These are phyloP conservation scores for Penicillium longicatenatum DNA, from an alignment of 495 filamentous ascomycete genomes.

Conservation along the genomic window DNA sequence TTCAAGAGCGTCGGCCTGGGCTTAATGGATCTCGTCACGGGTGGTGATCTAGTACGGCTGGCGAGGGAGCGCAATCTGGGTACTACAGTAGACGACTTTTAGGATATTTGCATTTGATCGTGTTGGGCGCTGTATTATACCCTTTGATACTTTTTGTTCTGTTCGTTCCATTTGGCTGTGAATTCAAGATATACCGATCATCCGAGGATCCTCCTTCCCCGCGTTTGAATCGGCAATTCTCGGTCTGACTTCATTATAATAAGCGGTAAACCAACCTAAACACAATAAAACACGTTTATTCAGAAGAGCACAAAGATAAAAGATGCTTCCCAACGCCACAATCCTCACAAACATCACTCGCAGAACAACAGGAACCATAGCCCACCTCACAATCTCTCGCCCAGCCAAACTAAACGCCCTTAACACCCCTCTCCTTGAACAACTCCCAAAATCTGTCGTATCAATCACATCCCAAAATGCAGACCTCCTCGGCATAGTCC, in stretches of 20 bases:
- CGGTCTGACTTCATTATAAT: slow-evolving; percentile 7
- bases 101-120: slow-evolving; percentile 7
- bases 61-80: slow-evolving; percentile 74
- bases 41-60: slow-evolving; percentile 70
- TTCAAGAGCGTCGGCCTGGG: slow-evolving; percentile 50
- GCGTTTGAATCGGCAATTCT: slow-evolving; percentile 19
- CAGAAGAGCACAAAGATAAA: not conserved
- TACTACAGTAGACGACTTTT: slow-evolving; percentile 63
- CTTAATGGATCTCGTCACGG: slow-evolving; percentile 62
- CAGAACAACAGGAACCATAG: slow-evolving; percentile 21
- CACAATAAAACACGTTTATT: not conserved
- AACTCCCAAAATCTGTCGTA: slow-evolving; percentile 12
- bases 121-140: slow-evolving; percentile 1
- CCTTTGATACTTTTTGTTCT: not conserved
- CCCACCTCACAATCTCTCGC: slow-evolving; percentile 25
- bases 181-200: not conserved
- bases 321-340: not conserved
- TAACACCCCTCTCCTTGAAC: slow-evolving; percentile 18
- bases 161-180: not conserved
- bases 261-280: not conserved
- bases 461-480: slow-evolving; percentile 1
- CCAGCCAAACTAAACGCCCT: slow-evolving; percentile 29
- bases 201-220: slow-evolving; percentile 10
- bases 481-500: slow-evolving; percentile 23
- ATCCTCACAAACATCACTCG: slow-evolving; percentile 21